Evolutionary conservation across 2,329 filamentous ascomycete genomes (phyloP).

Genomic region (Paracoccidioides lutzii): DNA sequence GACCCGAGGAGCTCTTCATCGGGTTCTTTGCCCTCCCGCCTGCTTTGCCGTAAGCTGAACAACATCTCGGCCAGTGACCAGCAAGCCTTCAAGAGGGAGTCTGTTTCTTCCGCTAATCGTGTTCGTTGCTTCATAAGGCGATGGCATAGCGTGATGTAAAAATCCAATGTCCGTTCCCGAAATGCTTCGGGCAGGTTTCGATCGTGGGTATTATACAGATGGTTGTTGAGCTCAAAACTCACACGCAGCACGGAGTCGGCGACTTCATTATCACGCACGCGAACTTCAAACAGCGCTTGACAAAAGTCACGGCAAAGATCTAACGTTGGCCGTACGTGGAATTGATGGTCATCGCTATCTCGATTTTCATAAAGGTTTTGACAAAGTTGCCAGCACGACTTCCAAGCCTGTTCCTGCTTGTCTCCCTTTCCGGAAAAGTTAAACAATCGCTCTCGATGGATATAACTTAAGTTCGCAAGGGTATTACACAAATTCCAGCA

Average conservation of each 20-base stretch:
- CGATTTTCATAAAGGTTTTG: constrained; percentile 75
- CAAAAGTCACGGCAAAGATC: constrained; percentile 88
- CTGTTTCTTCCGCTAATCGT: constrained; percentile 65
- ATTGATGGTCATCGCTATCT: constrained; percentile 51
- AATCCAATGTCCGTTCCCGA: constrained; percentile 78
- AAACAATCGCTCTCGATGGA: constrained; percentile 68
- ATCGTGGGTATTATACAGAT: constrained; percentile 87
- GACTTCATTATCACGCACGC: constrained; percentile 61
- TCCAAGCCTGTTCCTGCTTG: constrained; percentile 80
- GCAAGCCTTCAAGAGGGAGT: constrained; percentile 70
- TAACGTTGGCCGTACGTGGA: constrained; percentile 59
- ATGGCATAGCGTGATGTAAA: constrained; percentile 88
- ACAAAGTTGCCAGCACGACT: constrained; percentile 84
- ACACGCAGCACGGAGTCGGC: constrained; percentile 80
- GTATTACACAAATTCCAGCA: constrained; percentile 95
- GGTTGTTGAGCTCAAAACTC: constrained; percentile 90
- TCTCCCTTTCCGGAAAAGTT: constrained; percentile 60
- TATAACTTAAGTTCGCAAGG: constrained; percentile 69
- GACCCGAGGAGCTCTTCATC: constrained; percentile 79
- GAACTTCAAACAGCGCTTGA: constrained; percentile 77
- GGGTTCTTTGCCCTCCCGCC: constrained; percentile 55
- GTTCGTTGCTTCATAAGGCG: constrained; percentile 89
- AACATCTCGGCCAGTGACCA: constrained; percentile 89
- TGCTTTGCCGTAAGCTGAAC: constrained; percentile 76
- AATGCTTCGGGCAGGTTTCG: constrained; percentile 73